A percentile compares a stretch with the other conserved stretches of the same genome.
These are phyloP conservation scores for Protomyces macrosporus DNA, from an alignment of 1,139 yeast species.

Conservation along the genomic window DNA sequence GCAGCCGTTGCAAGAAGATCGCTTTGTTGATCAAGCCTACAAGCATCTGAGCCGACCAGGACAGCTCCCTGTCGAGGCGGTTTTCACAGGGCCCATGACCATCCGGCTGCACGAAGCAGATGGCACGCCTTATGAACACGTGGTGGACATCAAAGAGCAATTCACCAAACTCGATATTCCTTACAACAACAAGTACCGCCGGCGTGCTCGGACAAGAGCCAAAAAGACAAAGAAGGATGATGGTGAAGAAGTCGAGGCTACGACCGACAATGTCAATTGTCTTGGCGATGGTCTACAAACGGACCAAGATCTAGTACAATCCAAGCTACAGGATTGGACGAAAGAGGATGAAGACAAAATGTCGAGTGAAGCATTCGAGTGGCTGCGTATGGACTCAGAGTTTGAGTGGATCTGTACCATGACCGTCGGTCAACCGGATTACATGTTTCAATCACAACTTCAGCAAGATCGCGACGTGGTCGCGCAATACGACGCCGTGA, in stretches of 20 bases:
- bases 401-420: slow-evolving; percentile 91
- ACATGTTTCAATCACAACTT: slow-evolving; percentile 89
- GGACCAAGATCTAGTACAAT: slow-evolving; percentile 56
- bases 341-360: slow-evolving; percentile 63
- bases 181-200: slow-evolving; percentile 83
- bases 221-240: slow-evolving; percentile 27
- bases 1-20: slow-evolving; percentile 40
- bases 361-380: slow-evolving; percentile 86
- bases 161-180: slow-evolving; percentile 87
- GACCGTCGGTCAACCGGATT: slow-evolving; percentile 82
- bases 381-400: slow-evolving; percentile 96
- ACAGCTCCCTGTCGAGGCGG: slow-evolving; percentile 35
- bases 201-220: slow-evolving; percentile 41
- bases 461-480: slow-evolving; percentile 95
- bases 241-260: slow-evolving; percentile 37
- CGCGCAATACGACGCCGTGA: slow-evolving; percentile 83
- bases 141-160: slow-evolving; percentile 81
- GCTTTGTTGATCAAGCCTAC: slow-evolving; percentile 44
- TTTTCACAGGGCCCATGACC: slow-evolving; percentile 78
- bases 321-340: slow-evolving; percentile 74
- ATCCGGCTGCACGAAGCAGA: slow-evolving; percentile 96
- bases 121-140: slow-evolving; percentile 98
- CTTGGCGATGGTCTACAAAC: slow-evolving; percentile 73
- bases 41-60: slow-evolving; percentile 35
- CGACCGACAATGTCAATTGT: slow-evolving; percentile 49